Conservation (phyloP, 164 flowering plant genomes). For the Nymphaea colorata region DNA sequence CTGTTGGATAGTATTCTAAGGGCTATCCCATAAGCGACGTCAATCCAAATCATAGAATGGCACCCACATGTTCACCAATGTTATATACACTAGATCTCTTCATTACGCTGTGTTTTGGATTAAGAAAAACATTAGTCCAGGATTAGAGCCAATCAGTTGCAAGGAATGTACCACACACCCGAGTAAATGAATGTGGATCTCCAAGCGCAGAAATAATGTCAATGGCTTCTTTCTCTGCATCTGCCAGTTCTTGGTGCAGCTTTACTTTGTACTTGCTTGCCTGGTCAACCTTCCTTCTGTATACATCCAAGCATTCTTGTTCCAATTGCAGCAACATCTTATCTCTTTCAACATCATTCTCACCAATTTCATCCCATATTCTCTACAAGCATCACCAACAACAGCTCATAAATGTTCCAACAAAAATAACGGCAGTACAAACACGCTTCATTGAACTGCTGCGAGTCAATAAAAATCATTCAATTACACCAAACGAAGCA, state of each 20-base stretch:
- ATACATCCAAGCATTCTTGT: slow-evolving; percentile 74
- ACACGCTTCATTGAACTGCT: not conserved
- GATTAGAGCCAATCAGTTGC: no score
- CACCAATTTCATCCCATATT: slow-evolving; percentile 89
- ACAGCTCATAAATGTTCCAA: not conserved
- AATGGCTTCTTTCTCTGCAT: slow-evolving; percentile 54
- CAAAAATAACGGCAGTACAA: not conserved
- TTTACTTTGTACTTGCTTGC: slow-evolving; percentile 53
- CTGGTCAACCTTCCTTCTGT: slow-evolving; percentile 53
- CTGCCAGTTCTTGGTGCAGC: slow-evolving; percentile 39
- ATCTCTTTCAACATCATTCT: slow-evolving; percentile 64
- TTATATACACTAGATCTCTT: no score
- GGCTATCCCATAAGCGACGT: no score
- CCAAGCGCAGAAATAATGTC: slow-evolving; percentile 47
- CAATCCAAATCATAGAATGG: no score
- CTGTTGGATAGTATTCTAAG: no score
- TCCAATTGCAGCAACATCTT: slow-evolving; percentile 69
- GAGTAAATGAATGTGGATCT: slow-evolving; percentile 26
- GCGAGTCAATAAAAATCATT: not conserved
- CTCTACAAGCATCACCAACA: slow-evolving; percentile 19
- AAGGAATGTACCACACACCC: slow-evolving; percentile 25
- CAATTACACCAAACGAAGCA: not conserved
- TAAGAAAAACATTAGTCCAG: no score
- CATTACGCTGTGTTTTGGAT: no score
- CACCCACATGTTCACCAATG: no score